Evolutionary conservation across 2,329 filamentous ascomycete species (phyloP), one percentile per base, ranked within the genome.

Genomic region (Microsporum audouinii): DNA sequence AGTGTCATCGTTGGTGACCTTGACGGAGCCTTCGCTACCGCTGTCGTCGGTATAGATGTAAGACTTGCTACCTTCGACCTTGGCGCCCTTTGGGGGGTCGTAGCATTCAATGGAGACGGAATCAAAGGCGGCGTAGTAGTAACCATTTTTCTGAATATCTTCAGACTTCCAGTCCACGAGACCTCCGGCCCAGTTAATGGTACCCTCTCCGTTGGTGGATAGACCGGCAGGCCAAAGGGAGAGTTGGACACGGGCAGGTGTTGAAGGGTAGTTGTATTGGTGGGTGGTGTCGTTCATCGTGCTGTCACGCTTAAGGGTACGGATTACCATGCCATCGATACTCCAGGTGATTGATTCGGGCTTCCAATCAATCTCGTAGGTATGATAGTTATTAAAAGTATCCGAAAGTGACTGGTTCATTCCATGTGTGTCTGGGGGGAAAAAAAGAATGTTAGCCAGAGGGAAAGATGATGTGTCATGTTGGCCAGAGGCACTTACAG

Each of bases 181-280:
- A 68, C 94, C 94, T 70, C 94, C 94, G 17, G 92, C 89, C 94
- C 94, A 99, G 60, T 86, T 80, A 66, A 96, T 83, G 38, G 94
- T 97, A 61, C 94, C 94, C 72, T 88, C 71, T 45, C 83, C 87
- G 73, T 96, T 96, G 70, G 80, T 81, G 7, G 84, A 76, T 55
- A 88, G 83, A 71, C 94, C 94, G 69, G 89, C 94, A 45, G 94
- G 94, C 94, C 94, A 99, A 70, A 99, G 85, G 14, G 94, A 97
- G 58, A 99, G 82, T 79, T 96, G 90, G 59, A 99, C 83, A 67
- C 92, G 89, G 14, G 91, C 78, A 2, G 94, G 94, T 0, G 91
- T 95, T 77, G 97, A 94, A 5, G 94, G 94, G 79, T 83, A 99
- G 69, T 88, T 80, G 81, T 86, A 99, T 74, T 86, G 85, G 75